Base-by-base conservation (phyloP, 768 basidiomycete species). In the Suillus americanus region DNA sequence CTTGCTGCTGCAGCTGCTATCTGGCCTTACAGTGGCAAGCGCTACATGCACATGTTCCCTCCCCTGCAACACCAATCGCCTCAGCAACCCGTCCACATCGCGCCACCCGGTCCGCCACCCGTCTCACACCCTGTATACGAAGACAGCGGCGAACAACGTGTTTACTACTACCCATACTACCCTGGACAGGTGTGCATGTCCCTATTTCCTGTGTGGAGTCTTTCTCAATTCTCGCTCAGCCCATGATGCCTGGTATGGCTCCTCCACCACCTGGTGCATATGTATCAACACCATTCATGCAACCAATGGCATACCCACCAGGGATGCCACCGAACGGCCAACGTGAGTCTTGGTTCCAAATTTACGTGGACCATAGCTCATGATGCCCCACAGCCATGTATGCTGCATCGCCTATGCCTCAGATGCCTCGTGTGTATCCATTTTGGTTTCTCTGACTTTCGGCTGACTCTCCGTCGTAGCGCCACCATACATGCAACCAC, bases 1-100 rank as follows among this genome's bases (percentile, higher is more conserved):
- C 30, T 13, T 53, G 13, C 62, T 3, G 50, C 66, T 64, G 38
- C 66, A 94, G 94, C 83, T 37, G 84, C 89, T 7, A 78, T 84
- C 66, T 98, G 95, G 96, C 91, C 92, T 23, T 98, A 92, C 78
- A 89, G 78, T 68, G 95, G 95, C 74, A 95, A 96, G 78, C 88
- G 94, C 41, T 94, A 92, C 76, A 83, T 86, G 66, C 80, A 83
- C 65, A 84, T 92, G 84, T 95, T 91, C 81, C 91, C 90, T 6
- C 80, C 85, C 1, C 77, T 82, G 20, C 83, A 82, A 37, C 86
- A 82, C 56, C 82, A 83, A 50, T 86, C 81, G 25, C 86, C 85
- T n/a, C 87, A 83, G 57, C 90, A 82, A 61, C 89, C 87, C 18
- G 79, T 86, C 33, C 89, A 88, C 67, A 86, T 91, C 78, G 81